Percentiles rank a stretch among this genome's conserved stretches.
phyloP scores from a whole-genome alignment of 179 eudicot genomes.

The Vitellaria paradoxa region DNA sequence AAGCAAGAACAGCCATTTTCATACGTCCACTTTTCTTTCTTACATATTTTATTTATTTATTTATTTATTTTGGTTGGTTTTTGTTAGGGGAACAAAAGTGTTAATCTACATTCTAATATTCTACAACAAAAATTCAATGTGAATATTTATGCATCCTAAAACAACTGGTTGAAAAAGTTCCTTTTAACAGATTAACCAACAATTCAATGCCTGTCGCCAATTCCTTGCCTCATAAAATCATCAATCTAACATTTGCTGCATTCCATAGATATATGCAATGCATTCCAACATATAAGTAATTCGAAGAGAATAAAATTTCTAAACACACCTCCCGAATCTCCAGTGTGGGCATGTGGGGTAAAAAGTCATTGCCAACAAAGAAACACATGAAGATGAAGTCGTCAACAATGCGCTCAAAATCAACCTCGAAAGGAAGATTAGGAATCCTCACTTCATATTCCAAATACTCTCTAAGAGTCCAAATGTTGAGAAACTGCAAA shows the following conservation, averaged over 20 bases:
- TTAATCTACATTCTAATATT: neutral
- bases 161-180: neutral
- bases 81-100: neutral
- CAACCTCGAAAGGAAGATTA: constrained; percentile 53
- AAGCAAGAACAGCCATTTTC: neutral
- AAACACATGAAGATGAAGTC: constrained; percentile 94
- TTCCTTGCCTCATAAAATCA: no score
- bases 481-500: constrained; percentile 79
- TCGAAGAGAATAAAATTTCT: no score
- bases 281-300: no score
- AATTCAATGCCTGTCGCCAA: neutral
- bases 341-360: constrained; percentile 98
- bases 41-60: neutral
- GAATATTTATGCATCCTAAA: neutral
- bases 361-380: constrained; percentile 97
- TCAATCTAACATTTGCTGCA: no score
- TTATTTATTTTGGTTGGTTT: neutral
- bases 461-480: constrained; percentile 88
- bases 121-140: neutral
- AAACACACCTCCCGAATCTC: constrained; percentile 90
- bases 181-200: neutral
- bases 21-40: neutral
- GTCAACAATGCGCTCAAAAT: constrained; percentile 79
- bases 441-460: constrained; percentile 80
- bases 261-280: no score